Conservation (phyloP, 257 asterid species). For the Solanum verrucosum region DNA sequence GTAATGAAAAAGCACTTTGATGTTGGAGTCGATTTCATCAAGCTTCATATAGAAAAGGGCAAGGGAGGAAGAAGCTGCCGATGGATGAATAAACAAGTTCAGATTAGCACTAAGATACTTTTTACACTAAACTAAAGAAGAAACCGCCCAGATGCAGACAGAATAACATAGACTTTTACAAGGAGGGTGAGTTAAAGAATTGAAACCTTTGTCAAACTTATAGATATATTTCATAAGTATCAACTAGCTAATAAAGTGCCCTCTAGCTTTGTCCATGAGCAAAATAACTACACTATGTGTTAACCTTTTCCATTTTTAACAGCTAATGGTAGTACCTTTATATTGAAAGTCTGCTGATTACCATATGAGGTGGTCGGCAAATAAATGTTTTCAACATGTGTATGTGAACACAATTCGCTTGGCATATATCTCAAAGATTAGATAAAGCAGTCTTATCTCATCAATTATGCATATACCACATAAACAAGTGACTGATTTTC, state of each 20-base stretch:
- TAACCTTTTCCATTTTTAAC: background rate
- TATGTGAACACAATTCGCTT: background rate
- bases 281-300: background rate
- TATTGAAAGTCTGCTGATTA: background rate
- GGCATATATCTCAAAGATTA: background rate
- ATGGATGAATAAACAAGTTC: background rate
- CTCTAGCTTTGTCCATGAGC: background rate
- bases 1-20: background rate
- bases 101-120: background rate
- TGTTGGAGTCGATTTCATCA: background rate
- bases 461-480: background rate
- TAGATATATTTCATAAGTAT: background rate
- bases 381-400: background rate
- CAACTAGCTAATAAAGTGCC: background rate
- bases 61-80: background rate
- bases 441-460: background rate
- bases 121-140: background rate
- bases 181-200: background rate
- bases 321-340: background rate
- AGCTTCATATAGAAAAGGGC: background rate
- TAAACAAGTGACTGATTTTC: background rate
- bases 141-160: background rate
- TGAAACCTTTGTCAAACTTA: background rate
- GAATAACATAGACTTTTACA: background rate
- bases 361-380: background rate